A percentile compares a stretch with the other conserved stretches of the same genome.
Conservation (phyloP, 805 yeast species). For the Ogataea trehalophila region DNA sequence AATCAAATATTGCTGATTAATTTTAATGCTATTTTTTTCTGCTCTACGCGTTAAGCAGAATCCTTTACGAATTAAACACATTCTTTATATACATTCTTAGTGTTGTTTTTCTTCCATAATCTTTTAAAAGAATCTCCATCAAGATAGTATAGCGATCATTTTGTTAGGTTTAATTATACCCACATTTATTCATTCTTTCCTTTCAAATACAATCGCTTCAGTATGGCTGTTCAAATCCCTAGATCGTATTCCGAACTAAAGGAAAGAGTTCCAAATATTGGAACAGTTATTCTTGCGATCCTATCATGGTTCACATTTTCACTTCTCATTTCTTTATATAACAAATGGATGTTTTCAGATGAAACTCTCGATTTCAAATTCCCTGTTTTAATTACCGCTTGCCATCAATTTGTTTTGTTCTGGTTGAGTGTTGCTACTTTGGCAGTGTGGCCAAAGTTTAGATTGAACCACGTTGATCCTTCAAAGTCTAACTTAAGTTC, state of each 20-base stretch:
- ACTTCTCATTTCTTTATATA: constrained; percentile 63
- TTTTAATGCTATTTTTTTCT: too few relatives aligned
- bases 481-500: constrained; percentile 4
- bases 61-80: too few relatives aligned
- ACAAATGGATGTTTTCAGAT: constrained; percentile 90
- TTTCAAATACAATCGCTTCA: neutral
- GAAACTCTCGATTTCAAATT: constrained; percentile 66
- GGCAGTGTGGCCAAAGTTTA: constrained; percentile 38
- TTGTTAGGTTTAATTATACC: neutral
- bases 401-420: constrained; percentile 71
- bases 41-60: too few relatives aligned
- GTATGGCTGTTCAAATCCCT: constrained; percentile 13
- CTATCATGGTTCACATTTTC: constrained; percentile 60
- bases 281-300: constrained; percentile 19
- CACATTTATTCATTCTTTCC: neutral
- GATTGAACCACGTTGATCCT: constrained; percentile 33
- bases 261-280: constrained; percentile 20
- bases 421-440: constrained; percentile 43
- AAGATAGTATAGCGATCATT: too few relatives aligned
- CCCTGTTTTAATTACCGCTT: constrained; percentile 74
- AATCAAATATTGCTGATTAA: too few relatives aligned
- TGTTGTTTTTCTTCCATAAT: too few relatives aligned
- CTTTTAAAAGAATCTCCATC: neutral
- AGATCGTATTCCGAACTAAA: constrained; percentile 19
- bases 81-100: too few relatives aligned